Percentiles rank a stretch among this genome's conserved stretches.
Conservation (phyloP, 1,139 yeast genomes). For the Magnusiomyces suaveolens region DNA sequence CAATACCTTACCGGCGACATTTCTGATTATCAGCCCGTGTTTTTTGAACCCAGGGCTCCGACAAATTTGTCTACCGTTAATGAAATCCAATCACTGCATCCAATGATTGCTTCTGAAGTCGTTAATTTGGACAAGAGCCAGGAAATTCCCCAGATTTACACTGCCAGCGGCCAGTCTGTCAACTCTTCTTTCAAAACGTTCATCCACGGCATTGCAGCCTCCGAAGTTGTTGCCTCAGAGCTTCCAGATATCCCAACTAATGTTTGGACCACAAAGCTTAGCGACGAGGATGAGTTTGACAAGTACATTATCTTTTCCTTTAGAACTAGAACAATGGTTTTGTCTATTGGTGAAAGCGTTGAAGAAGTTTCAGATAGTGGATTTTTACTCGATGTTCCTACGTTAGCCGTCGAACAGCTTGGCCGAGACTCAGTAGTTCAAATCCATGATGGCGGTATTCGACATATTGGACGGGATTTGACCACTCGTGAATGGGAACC, state of each 20-base stretch:
- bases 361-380: slow-evolving; percentile 67
- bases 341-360: slow-evolving; percentile 70
- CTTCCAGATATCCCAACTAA: slow-evolving; percentile 55
- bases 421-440: slow-evolving; percentile 61
- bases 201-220: slow-evolving; percentile 52
- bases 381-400: slow-evolving; percentile 45
- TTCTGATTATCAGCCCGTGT: slow-evolving; percentile 20
- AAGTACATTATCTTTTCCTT: slow-evolving; percentile 62
- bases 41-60: slow-evolving; percentile 32
- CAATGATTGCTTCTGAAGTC: slow-evolving; percentile 45
- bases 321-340: slow-evolving; percentile 56
- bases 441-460: slow-evolving; percentile 61
- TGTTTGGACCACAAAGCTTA: slow-evolving; percentile 51
- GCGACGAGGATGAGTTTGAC: slow-evolving; percentile 42
- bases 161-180: slow-evolving; percentile 35
- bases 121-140: slow-evolving; percentile 27
- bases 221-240: slow-evolving; percentile 60
- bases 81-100: slow-evolving; percentile 45
- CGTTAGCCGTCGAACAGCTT: slow-evolving; percentile 62
- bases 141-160: slow-evolving; percentile 33
- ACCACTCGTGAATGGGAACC: slow-evolving; percentile 65
- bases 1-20: slow-evolving; percentile 30
- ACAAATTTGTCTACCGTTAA: slow-evolving; percentile 55
- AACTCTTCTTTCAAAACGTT: slow-evolving; percentile 43
- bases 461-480: slow-evolving; percentile 43